Percentiles rank a stretch among this genome's conserved stretches.
These are phyloP conservation scores for Fusarium beomiforme DNA, from an alignment of 2,329 filamentous ascomycete genomes.

Conservation along the genomic window DNA sequence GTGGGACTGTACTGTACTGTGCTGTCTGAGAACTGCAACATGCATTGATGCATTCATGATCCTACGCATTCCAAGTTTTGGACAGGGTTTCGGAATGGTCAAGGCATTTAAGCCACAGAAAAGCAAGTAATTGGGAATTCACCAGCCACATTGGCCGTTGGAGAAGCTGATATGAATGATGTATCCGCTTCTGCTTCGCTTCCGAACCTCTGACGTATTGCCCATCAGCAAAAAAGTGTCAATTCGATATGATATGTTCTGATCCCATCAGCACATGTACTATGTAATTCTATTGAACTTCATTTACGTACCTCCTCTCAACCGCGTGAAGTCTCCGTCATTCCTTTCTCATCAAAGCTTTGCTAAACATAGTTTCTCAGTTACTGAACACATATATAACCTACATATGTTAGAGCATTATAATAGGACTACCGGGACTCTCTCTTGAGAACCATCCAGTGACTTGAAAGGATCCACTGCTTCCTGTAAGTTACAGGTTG, in stretches of 20 bases:
- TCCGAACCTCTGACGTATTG: not conserved
- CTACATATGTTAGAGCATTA: not conserved
- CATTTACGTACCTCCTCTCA: too few relatives aligned
- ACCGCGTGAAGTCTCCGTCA: not conserved
- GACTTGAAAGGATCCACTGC: not conserved
- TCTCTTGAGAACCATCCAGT: not conserved
- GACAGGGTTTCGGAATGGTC: slow-evolving; percentile 1
- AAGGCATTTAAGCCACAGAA: slow-evolving; percentile 5
- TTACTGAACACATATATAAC: too few relatives aligned
- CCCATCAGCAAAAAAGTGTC: not conserved
- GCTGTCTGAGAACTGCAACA: not conserved
- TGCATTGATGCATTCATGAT: slow-evolving; percentile 7
- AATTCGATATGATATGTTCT: not conserved
- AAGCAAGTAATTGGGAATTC: not conserved
- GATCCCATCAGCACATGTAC: not conserved
- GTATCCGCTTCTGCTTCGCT: not conserved
- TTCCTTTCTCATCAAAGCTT: too few relatives aligned
- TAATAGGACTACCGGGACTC: not conserved
- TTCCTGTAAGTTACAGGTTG: slow-evolving; percentile 4
- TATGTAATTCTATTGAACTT: too few relatives aligned
- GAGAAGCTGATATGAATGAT: not conserved
- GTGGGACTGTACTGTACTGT: not conserved
- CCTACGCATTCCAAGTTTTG: slow-evolving; percentile 21
- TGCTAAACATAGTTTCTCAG: too few relatives aligned
- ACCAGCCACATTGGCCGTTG: slow-evolving; percentile 22